These are phyloP conservation scores for Gymnopilus dilepis DNA, from an alignment of 768 basidiomycete genomes.

Conservation along the genomic window DNA sequence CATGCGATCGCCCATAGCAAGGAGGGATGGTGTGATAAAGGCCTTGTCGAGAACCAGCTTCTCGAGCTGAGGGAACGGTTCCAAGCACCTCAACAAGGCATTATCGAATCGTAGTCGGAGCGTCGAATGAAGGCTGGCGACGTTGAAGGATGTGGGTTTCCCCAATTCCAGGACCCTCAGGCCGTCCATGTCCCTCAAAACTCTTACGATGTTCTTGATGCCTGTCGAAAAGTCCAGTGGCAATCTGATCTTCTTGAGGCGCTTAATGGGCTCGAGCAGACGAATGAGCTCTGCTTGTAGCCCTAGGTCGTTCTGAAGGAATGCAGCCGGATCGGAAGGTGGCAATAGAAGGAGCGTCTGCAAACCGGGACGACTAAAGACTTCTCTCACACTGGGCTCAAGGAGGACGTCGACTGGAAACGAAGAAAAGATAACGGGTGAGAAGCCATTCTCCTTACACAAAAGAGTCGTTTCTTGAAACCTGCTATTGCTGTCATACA, in stretches of 20 bases:
- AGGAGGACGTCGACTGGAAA: not conserved
- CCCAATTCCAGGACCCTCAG: not conserved
- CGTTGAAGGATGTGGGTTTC: not conserved
- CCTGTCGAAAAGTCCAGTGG: not conserved
- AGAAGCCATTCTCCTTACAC: not conserved
- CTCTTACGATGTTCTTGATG: not conserved
- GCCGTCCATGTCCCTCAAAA: slow-evolving; percentile 36
- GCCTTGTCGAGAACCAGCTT: not conserved
- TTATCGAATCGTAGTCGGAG: not conserved
- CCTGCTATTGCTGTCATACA: slow-evolving; percentile 2
- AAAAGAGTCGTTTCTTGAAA: not conserved
- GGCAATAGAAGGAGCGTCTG: not conserved
- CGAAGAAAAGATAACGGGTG: not conserved
- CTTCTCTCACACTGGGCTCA: not conserved
- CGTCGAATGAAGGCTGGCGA: not conserved
- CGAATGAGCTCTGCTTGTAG: not conserved
- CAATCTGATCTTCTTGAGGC: not conserved
- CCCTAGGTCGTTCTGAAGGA: not conserved
- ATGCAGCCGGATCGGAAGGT: not conserved
- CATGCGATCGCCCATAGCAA: not conserved
- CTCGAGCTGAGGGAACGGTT: not conserved
- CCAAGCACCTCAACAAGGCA: not conserved
- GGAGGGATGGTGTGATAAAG: not conserved
- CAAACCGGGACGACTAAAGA: not conserved
- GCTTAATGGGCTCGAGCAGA: not conserved